Evolutionary conservation across 495 filamentous ascomycete species (phyloP), one percentile per base, ranked within the genome.

Genomic region (Recurvomyces mirabilis): DNA sequence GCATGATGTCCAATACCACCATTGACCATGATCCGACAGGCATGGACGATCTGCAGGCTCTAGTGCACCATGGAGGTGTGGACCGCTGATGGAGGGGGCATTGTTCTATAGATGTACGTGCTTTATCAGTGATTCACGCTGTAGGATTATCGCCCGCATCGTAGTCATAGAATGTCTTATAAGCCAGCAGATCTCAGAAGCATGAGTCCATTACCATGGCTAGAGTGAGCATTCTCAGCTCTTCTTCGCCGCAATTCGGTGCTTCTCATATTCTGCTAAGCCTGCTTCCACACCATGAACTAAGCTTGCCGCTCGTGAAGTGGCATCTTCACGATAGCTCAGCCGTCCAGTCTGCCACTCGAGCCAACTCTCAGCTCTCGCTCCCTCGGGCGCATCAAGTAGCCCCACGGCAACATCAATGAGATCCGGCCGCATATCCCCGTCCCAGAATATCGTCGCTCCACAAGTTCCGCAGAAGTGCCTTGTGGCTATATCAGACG

Each of bases 371-470:
- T 78, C 72, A 7, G 72, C 77, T 35, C 72, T 65, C 0, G 73
- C 68, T 2, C 75, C 75, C 34, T 67, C 64, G 2, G 38, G 37
- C 0, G 70, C 69, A 29, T 68, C 66, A 13, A 84, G 52, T 11
- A 65, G 23, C 5, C 51, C 51, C 13, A 49, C 46, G 3, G 40
- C 51, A 7, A 81, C 75, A 58, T 83, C 80, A 22, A 84, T 64
- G n/a, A 83, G 39, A 0, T 66, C 63, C 5, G 74, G 71, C 25
- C 78, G 68, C 49, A 60, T 59, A 20, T 67, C 61, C 30, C 70
- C 69, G 55, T 77, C 72, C 73, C 75, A 85, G 57, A 83, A 84
- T 1, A 78, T 69, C 0, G 69, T 79, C 0, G 80, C 79, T 1
- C 80, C 79, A 53, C 82, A 85, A 4, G 39, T 50, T 0, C 58